These are phyloP conservation scores for Phytophthora constricta DNA, from an alignment of 352 stramenopile species.

Conservation along the genomic window DNA sequence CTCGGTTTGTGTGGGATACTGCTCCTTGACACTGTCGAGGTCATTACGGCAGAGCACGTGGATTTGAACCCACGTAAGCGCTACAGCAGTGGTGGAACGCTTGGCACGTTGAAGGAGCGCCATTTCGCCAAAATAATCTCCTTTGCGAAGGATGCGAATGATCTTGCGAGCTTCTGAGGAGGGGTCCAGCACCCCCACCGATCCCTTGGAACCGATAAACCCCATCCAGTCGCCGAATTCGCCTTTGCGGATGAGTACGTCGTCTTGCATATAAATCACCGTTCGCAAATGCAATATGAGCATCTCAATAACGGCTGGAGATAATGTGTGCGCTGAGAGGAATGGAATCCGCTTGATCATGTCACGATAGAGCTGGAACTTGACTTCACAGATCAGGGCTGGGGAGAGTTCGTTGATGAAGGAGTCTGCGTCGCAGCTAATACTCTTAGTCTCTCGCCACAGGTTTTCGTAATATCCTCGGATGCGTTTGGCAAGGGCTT, in stretches of 20 bases:
- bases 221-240: conserved; percentile 87
- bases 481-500: conserved; percentile 58
- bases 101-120: conserved; percentile 61
- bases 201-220: conserved; percentile 73
- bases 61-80: conserved; percentile 71
- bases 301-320: conserved; percentile 77
- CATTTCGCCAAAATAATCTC: conserved; percentile 80
- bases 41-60: conserved; percentile 61
- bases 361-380: conserved; percentile 79
- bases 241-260: conserved; percentile 81
- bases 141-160: conserved; percentile 64
- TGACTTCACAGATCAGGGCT: conserved; percentile 75
- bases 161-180: conserved; percentile 50
- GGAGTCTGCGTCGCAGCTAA: conserved; percentile 66
- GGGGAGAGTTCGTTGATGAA: conserved; percentile 83
- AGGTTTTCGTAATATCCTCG: conserved; percentile 74
- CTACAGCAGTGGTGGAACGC: conserved; percentile 62
- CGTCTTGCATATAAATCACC: conserved; percentile 84
- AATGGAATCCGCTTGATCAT: conserved; percentile 86
- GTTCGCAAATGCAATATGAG: conserved; percentile 76
- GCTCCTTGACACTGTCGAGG: conserved; percentile 63
- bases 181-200: conserved; percentile 64
- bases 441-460: conserved; percentile 70
- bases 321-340: conserved; percentile 67
- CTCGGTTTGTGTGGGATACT: conserved; percentile 59